phyloP scores from a whole-genome alignment of 345 rosid genomes.

The Fremontodendron californicum region DNA sequence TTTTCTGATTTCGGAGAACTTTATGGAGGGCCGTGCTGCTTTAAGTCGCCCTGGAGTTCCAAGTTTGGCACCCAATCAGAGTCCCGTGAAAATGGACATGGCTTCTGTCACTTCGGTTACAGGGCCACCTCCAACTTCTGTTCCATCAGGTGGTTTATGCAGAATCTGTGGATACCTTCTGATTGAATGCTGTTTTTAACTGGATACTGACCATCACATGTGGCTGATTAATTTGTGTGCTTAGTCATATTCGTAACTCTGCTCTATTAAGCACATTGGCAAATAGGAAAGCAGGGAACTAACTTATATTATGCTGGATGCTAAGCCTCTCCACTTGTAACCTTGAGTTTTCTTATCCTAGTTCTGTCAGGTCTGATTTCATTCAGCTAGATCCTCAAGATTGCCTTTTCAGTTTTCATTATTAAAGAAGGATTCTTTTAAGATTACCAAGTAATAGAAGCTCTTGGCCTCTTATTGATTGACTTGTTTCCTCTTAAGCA shows the following conservation, averaged over 20 bases:
- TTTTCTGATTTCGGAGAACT: conserved; percentile 78
- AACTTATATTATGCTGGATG: background rate
- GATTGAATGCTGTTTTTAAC: conserved; percentile 13
- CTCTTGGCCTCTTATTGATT: conserved; percentile 6
- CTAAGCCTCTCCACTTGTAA: background rate
- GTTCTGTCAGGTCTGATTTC: conserved; percentile 2
- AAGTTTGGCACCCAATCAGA: conserved; percentile 60
- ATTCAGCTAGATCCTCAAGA: background rate
- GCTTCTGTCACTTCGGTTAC: conserved; percentile 60
- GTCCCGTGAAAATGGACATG: conserved; percentile 81
- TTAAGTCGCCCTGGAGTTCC: conserved; percentile 67
- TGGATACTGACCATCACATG: background rate
- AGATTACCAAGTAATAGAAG: background rate
- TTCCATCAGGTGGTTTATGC: conserved; percentile 56
- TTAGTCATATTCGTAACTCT: background rate
- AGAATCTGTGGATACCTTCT: conserved; percentile 1
- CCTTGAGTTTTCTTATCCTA: background rate
- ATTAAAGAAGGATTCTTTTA: background rate
- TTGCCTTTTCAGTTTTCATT: background rate
- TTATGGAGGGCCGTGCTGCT: conserved; percentile 89
- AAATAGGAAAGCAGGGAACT: background rate
- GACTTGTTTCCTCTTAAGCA: conserved; percentile 1
- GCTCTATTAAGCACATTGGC: background rate
- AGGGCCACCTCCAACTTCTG: conserved; percentile 55
- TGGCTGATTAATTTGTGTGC: conserved; percentile 18